Evolutionary conservation across 139 green algal genomes (phyloP), one percentile per base, ranked within the genome.

Genomic region (Asterochloris erici): DNA sequence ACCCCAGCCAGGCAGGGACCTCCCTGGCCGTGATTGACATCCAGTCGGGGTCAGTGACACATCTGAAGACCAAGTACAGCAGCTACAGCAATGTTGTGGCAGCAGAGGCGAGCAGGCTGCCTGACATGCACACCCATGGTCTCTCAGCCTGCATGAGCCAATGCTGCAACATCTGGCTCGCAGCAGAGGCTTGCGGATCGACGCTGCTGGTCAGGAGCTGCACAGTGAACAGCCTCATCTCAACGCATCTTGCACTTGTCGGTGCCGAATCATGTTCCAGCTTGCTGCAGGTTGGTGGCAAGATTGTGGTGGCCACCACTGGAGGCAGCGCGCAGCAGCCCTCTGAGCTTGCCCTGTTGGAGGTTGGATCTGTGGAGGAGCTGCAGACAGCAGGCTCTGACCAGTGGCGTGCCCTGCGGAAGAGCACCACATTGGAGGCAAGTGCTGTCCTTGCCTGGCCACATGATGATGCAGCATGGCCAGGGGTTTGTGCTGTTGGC

Each of bases 341-440:
- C 16, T 66, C 82, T 11, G 84, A 82, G 14, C 28, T 92, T 11
- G 85, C 79, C 27, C 62, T 88, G 80, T 81, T 90, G 78, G 80
- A 90, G 62, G 87, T 85, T 15, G 13, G 27, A 24, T 47, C 64
- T 47, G 54, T 86, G 47, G 78, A 82, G 26, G 87, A 63, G 17
- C 84, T 91, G 76, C 19, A 82, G 15, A 79, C 68, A 26, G 81
- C 81, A 62, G 29, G 63, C 47, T 68, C 85, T 6, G 64, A 69
- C 13, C 81, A 91, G 63, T 91, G 85, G 87, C 23, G 74, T n/a
- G 63, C 76, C 16, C 68, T 91, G 24, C 63, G 69, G 60, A 83
- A 83, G 71, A 28, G 83, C 69, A 87, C 76, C 60, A 86, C 23
- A 24, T 74, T 70, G 28, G 63, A 88, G 84, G 81, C 84, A 0